These are phyloP conservation scores for Sporobolomyces phaffii DNA, from an alignment of 768 basidiomycete genomes.

Conservation along the genomic window DNA sequence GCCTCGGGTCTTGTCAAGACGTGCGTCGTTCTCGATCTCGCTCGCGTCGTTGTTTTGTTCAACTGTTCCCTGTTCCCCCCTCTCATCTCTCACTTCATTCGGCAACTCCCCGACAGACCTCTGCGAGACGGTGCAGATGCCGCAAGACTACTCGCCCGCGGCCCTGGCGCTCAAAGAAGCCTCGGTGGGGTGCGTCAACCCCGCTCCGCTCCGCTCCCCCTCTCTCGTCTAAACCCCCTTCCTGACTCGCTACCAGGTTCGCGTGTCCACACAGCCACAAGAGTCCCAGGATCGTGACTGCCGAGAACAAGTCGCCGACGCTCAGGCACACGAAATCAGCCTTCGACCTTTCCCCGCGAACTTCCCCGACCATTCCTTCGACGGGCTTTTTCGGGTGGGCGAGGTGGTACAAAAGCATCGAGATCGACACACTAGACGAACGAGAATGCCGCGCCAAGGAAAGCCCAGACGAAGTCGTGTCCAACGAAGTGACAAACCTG, in stretches of 20 bases:
- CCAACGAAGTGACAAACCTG: constrained; percentile 7
- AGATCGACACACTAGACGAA: background rate
- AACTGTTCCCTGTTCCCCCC: too few species aligned
- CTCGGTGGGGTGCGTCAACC: background rate
- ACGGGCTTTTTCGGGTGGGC: constrained; percentile 4
- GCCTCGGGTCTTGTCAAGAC: too few species aligned
- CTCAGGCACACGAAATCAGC: constrained; percentile 9
- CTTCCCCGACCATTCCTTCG: background rate
- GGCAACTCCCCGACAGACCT: too few species aligned
- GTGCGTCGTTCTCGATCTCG: too few species aligned
- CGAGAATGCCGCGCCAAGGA: background rate
- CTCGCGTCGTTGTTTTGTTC: too few species aligned
- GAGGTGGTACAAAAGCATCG: constrained; percentile 3
- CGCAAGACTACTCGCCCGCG: constrained; percentile 10
- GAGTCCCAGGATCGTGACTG: background rate
- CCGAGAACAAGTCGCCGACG: background rate
- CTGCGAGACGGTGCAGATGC: too few species aligned
- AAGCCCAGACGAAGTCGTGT: background rate
- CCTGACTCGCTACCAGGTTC: background rate
- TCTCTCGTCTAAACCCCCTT: background rate
- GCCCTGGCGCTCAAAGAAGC: background rate
- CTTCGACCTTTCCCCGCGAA: constrained; percentile 8
- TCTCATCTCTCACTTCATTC: too few species aligned
- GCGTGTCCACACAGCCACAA: background rate
- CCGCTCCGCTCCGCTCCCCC: background rate